Evolutionary conservation across 2,329 filamentous ascomycete species (phyloP), one percentile per base, ranked within the genome.

Genomic region (Aspergillus fructus): DNA sequence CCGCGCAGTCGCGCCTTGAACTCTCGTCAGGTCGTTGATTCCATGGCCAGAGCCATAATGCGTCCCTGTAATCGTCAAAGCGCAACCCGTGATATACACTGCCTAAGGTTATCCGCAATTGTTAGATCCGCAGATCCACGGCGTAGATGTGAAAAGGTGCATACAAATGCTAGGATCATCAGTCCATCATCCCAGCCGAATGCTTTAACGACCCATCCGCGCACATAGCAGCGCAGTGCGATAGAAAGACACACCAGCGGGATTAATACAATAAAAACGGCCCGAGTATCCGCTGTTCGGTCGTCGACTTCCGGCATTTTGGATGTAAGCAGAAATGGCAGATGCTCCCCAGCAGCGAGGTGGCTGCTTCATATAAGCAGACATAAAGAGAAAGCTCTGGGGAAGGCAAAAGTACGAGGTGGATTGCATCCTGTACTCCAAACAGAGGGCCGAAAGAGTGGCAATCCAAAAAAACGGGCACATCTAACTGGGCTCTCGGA

Each of bases 131-230:
- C 12, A 45, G 13, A 12, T 37, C 15, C 21, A 45, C 8, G 5
- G 21, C 12, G 8, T 11, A 45, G 9, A n/a, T 15, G 15, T 5
- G 53, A 27, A 30, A 8, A 13, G 19, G 6, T 24, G 30, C 41
- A 17, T 64, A 72, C 68, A 59, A 62, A 42, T 6, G 69, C 66
- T 50, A 66, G 7, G 9, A 74, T 65, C 70, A 73, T 73, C 3
- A 62, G 48, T 0, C 57, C 62, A 56, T 74, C 71, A 65, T 74
- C 71, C 61, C 66, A 66, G 37, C 71, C 71, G 59, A 74, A 71
- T 4, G 60, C 66, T 53, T 68, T 70, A 15, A 72, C 67, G 5
- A 74, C 37, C 41, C 62, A 63, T 39, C 60, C 60, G 3, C 71
- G 69, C 42, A 72, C 68, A 59, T 73, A 74, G 34, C 66, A 69